Conservation (phyloP, 1,284 basidiomycete genomes). For the Xanthoconium separans region DNA sequence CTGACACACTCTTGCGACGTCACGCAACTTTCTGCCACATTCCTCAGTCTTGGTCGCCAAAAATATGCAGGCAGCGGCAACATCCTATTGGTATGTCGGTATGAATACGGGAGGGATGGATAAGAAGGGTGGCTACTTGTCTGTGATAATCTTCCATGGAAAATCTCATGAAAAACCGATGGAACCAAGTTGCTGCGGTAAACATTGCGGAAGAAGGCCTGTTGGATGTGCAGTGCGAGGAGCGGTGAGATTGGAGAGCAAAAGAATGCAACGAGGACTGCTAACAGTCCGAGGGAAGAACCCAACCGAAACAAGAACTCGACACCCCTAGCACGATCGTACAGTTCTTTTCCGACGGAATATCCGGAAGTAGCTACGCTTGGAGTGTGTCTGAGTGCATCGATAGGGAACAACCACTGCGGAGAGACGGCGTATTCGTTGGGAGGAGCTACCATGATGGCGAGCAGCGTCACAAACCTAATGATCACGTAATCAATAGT, state of each 20-base stretch:
- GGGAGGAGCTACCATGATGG: constrained; percentile 23
- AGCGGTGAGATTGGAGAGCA: constrained; percentile 15
- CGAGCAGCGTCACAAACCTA: constrained; percentile 10
- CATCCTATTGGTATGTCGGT: constrained; percentile 51
- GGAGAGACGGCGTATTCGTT: constrained; percentile 32
- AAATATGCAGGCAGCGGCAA: constrained; percentile 88
- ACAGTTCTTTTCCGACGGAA: constrained; percentile 63
- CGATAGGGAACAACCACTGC: constrained; percentile 73
- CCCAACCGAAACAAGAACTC: constrained; percentile 81
- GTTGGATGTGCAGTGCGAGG: constrained; percentile 14
- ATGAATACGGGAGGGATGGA: constrained; percentile 9
- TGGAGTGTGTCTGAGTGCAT: constrained; percentile 58
- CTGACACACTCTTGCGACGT: constrained; percentile 76
- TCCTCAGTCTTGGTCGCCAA: constrained; percentile 92
- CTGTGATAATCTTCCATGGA: constrained; percentile 83
- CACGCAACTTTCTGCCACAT: constrained; percentile 81
- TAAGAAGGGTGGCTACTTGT: constrained; percentile 51
- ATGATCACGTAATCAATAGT: constrained; percentile 30
- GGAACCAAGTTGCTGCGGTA: constrained; percentile 87
- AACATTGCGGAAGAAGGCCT: constrained; percentile 79
- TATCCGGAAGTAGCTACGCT: constrained; percentile 47
- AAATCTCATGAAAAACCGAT: constrained; percentile 93
- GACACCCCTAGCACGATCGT: constrained; percentile 73
- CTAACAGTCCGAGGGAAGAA: constrained; percentile 70
- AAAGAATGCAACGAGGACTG: constrained; percentile 22